Percentiles rank a stretch among this genome's conserved stretches.
phyloP scores from a whole-genome alignment of 805 yeast genomes.

The Zygosaccharomyces rouxii region DNA sequence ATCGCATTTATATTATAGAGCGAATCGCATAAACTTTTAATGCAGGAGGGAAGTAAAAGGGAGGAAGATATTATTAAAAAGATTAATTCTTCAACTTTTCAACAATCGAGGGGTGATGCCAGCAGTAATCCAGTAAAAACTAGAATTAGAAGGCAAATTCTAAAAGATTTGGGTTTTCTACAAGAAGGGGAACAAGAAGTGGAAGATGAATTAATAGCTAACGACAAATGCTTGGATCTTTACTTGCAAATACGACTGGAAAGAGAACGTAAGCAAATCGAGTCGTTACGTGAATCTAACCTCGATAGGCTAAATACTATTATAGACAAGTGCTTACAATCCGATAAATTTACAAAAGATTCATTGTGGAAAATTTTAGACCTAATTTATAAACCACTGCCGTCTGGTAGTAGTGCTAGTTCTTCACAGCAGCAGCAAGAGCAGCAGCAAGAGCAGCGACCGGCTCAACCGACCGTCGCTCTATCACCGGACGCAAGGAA shows the following conservation, averaged over 20 bases:
- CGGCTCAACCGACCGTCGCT: background rate
- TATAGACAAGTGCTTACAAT: conserved; percentile 19
- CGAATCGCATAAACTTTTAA: conserved; percentile 1
- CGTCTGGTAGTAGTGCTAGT: background rate
- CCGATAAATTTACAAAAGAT: conserved; percentile 17
- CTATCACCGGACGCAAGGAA: conserved; percentile 6
- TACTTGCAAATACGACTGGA: conserved; percentile 19
- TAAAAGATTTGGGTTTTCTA: conserved; percentile 14
- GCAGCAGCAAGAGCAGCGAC: background rate
- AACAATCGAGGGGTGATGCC: conserved; percentile 1
- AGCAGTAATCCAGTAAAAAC: background rate
- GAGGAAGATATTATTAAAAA: conserved; percentile 2
- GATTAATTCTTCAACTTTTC: background rate
- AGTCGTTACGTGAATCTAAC: conserved; percentile 20
- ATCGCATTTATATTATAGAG: conserved; percentile 4
- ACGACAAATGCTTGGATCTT: conserved; percentile 14
- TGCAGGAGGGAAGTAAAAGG: conserved; percentile 6
- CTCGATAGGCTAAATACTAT: conserved; percentile 17
- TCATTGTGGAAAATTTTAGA: conserved; percentile 17
- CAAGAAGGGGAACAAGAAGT: background rate
- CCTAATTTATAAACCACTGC: conserved; percentile 2
- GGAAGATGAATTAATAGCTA: conserved; percentile 1
- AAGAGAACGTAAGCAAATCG: conserved; percentile 19
- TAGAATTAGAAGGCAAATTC: conserved; percentile 5
- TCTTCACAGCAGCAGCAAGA: background rate